Base-by-base conservation (phyloP, 2,329 filamentous ascomycete genomes). In the Lachnum nothofagi region DNA sequence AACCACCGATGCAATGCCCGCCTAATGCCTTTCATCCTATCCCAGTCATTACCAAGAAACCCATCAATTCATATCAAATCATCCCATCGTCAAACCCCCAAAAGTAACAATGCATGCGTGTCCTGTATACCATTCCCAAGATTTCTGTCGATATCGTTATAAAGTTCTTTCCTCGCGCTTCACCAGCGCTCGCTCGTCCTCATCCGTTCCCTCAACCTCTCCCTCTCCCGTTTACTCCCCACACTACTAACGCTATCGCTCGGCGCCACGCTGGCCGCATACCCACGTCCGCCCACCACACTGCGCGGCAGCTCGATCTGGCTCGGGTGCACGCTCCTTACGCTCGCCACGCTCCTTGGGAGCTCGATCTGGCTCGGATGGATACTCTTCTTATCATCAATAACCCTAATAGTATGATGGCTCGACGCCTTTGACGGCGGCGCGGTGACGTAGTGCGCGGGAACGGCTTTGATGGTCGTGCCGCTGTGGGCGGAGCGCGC, bases 221-320 rank as follows among this genome's bases (percentile, higher is more conserved):
- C 52, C 45, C 59, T 49, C 46, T 64, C 60, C 46, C 48, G 53
- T 53, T 63, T 64, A 22, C 44, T 59, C n/a, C 78, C 79, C n/a
- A 82, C 71, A 56, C 76, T 79, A 61, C 78, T 82, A 48, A 83
- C 80, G 59, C 79, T 83, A 60, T 83, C 80, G 57, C 73, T 76
- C 1, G 80, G 80, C 37, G 73, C 77, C 29, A 83, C 68, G 57
- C 77, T 81, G 42, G 70, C 72, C 44, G 67, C 65, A 54, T 80
- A 77, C 33, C 76, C 72, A 8, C 38, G 23, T 6, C 53, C 52
- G n/a, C 46, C 27, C 27, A 42, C 51, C 35, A 53, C 40, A 49
- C 60, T 60, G 22, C 38, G 22, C 3, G 59, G 59, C 6, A 62
- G 39, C 8, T 61, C 58, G 7, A 61, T 51, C 9, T 58, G 45